Evolutionary conservation across 176 grass and related monocot species (phyloP).

Genomic region (Olyra latifolia): DNA sequence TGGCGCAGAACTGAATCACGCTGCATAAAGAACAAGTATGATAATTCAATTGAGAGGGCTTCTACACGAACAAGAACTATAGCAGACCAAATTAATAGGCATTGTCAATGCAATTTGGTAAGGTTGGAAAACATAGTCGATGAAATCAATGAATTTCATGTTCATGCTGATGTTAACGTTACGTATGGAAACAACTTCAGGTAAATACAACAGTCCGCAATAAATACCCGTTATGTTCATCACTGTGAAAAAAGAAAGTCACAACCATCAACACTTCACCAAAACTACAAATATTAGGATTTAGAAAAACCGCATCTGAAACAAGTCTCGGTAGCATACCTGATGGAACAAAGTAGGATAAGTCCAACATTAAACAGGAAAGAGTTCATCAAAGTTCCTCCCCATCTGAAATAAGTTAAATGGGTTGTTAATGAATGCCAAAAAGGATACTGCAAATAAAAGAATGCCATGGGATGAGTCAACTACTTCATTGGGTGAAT

Average conservation of each 20-base stretch:
- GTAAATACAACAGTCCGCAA: not conserved
- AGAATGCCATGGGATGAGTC: constrained; percentile 2
- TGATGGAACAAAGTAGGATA: constrained; percentile 98
- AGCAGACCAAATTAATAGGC: not conserved
- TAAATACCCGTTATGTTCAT: not conserved
- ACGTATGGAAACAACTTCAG: not conserved
- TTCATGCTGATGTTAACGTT: not conserved
- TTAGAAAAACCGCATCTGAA: constrained; percentile 2
- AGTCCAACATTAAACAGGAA: constrained; percentile 98
- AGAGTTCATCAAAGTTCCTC: constrained; percentile 95
- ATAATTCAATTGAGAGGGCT: not conserved
- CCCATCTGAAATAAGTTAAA: constrained; percentile 76
- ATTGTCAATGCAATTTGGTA: not conserved
- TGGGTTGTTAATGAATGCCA: constrained; percentile 15
- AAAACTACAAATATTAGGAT: not conserved
- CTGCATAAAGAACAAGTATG: constrained; percentile 42
- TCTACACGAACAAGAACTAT: not conserved
- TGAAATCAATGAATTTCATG: not conserved
- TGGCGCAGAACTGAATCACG: constrained; percentile 99
- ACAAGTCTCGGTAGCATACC: constrained; percentile 43
- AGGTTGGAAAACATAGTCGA: not conserved
- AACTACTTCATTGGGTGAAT: constrained; percentile 99
- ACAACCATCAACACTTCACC: not conserved
- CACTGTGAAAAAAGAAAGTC: not conserved
- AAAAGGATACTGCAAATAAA: constrained; percentile 2